These are phyloP conservation scores for Mucuna pruriens DNA, from an alignment of 306 rosid genomes.

Conservation along the genomic window DNA sequence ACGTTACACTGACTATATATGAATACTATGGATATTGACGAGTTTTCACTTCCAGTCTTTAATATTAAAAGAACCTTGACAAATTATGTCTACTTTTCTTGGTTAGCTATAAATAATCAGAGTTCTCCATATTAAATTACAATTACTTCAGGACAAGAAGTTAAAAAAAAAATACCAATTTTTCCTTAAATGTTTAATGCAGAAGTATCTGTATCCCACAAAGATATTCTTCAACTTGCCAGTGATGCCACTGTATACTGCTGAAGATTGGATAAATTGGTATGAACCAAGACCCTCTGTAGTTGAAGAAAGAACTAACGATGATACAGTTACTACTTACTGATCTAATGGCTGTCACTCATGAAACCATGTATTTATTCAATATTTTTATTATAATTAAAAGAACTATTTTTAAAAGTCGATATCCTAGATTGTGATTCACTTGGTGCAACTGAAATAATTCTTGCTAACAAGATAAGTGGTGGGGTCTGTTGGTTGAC, in stretches of 20 bases:
- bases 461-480: background rate
- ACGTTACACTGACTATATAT: constrained; percentile 7
- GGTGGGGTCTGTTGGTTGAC: no score
- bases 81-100: background rate
- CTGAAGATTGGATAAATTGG: background rate
- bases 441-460: background rate
- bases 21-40: constrained; percentile 9
- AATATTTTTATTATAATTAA: background rate
- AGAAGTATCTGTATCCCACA: background rate
- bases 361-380: background rate
- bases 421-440: background rate
- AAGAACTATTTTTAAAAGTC: background rate
- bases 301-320: background rate
- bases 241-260: background rate
- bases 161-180: background rate
- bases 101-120: background rate
- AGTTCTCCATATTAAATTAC: background rate
- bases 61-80: background rate
- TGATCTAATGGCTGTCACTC: background rate
- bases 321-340: background rate
- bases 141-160: background rate
- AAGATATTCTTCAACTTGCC: background rate
- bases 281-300: background rate
- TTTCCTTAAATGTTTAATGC: background rate
- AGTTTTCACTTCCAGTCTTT: background rate